Evolutionary conservation across 2,329 filamentous ascomycete species (phyloP).

Genomic region (Apiospora arundinis): DNA sequence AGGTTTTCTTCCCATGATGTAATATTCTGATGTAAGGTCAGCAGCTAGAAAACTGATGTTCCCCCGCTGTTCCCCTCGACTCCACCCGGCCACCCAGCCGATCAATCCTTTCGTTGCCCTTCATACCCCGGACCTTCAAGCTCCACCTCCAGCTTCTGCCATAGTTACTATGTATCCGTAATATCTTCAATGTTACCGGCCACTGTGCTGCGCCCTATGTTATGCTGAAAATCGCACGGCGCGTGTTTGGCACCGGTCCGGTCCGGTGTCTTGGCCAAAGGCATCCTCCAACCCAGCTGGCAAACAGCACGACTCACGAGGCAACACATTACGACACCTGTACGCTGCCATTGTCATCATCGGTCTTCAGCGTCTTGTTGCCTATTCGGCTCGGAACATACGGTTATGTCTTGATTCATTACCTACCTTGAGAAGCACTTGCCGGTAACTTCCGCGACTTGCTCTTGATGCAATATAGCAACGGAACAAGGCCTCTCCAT

Average conservation of each 20-base stretch:
- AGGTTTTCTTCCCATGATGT: neutral
- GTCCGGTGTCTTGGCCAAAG: neutral
- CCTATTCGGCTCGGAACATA: neutral
- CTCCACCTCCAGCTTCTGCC: slow-evolving; percentile 9
- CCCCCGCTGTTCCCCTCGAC: neutral
- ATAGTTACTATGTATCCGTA: neutral
- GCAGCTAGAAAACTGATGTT: neutral
- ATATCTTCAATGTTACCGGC: too few relatives aligned
- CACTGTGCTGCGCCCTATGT: too few relatives aligned
- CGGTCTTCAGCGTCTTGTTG: neutral
- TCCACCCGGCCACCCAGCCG: slow-evolving; percentile 2
- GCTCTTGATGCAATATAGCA: neutral
- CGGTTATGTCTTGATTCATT: neutral
- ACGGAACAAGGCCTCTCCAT: neutral
- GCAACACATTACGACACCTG: slow-evolving; percentile 13
- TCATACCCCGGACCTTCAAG: slow-evolving; percentile 13
- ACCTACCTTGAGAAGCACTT: neutral
- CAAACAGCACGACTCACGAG: neutral
- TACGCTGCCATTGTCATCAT: neutral
- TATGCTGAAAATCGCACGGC: neutral
- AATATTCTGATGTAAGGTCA: neutral
- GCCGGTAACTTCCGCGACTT: neutral
- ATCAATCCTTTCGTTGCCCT: slow-evolving; percentile 4
- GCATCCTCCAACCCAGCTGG: neutral
- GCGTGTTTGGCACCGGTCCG: neutral